Conservation (phyloP, 75 land plant genomes). For the Cryptomeria japonica region DNA sequence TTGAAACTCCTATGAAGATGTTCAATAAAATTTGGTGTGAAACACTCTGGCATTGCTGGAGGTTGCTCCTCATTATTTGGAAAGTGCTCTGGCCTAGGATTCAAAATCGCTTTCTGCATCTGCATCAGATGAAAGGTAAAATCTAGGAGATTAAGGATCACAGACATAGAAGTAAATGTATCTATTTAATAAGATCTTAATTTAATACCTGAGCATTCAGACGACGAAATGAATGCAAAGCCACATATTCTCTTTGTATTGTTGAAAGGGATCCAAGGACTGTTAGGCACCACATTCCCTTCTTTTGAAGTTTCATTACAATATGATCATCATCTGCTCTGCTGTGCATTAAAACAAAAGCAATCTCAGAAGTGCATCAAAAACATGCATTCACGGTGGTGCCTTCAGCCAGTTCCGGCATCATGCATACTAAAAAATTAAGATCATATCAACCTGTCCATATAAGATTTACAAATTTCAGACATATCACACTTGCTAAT, state of each 20-base stretch:
- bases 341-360: conserved; percentile 23
- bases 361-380: background rate
- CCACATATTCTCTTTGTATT: conserved; percentile 96
- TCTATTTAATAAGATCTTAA: background rate
- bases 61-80: conserved; percentile 90
- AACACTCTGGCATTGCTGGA: conserved; percentile 95
- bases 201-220: conserved; percentile 61
- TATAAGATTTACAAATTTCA: background rate
- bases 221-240: conserved; percentile 89
- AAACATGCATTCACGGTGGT: background rate
- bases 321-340: conserved; percentile 58
- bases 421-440: background rate
- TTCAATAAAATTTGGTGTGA: conserved; percentile 84
- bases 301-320: conserved; percentile 59
- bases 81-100: conserved; percentile 93
- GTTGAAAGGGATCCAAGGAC: conserved; percentile 97
- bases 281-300: conserved; percentile 71
- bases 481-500: background rate
- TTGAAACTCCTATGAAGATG: conserved; percentile 82
- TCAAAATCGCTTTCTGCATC: conserved; percentile 96
- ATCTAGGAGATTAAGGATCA: background rate
- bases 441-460: background rate
- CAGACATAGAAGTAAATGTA: background rate
- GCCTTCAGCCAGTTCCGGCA: background rate
- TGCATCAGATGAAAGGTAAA: conserved; percentile 16